Percentiles rank a stretch among this genome's conserved stretches.
Conservation (phyloP, 2,329 filamentous ascomycete species). For the Fonsecaea pedrosoi region DNA sequence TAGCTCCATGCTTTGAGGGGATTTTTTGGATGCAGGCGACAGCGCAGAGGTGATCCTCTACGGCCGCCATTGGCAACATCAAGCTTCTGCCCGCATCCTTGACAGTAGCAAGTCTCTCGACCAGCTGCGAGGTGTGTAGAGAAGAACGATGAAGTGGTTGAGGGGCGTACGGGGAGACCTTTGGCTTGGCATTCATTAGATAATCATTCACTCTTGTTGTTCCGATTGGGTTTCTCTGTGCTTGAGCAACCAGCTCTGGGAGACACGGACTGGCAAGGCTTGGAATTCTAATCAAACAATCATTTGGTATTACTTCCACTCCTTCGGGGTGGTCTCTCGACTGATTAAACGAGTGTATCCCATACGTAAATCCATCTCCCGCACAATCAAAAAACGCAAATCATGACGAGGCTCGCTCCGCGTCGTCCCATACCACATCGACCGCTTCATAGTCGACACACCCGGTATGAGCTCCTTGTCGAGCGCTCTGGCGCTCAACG, state of each 20-base stretch:
- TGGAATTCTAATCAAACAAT: constrained; percentile 5
- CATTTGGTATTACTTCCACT: constrained; percentile 27
- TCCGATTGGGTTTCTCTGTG: neutral
- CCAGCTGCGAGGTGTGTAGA: neutral
- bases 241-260: neutral
- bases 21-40: neutral
- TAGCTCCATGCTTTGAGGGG: neutral
- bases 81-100: neutral
- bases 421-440: constrained; percentile 20
- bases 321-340: constrained; percentile 16
- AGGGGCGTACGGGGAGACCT: neutral
- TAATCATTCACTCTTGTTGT: constrained; percentile 2
- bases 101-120: neutral
- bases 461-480: constrained; percentile 17
- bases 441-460: constrained; percentile 9
- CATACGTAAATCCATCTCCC: constrained; percentile 16
- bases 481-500: constrained; percentile 19
- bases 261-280: neutral
- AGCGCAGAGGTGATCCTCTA: neutral
- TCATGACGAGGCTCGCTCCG: constrained; percentile 28
- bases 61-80: neutral
- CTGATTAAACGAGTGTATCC: constrained; percentile 38
- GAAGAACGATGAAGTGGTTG: neutral
- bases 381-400: constrained; percentile 26
- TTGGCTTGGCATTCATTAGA: constrained; percentile 24